A percentile compares a stretch with the other conserved stretches of the same genome.
phyloP scores from a whole-genome alignment of 768 basidiomycete species.

The Lactarius pseudohatsudake region DNA sequence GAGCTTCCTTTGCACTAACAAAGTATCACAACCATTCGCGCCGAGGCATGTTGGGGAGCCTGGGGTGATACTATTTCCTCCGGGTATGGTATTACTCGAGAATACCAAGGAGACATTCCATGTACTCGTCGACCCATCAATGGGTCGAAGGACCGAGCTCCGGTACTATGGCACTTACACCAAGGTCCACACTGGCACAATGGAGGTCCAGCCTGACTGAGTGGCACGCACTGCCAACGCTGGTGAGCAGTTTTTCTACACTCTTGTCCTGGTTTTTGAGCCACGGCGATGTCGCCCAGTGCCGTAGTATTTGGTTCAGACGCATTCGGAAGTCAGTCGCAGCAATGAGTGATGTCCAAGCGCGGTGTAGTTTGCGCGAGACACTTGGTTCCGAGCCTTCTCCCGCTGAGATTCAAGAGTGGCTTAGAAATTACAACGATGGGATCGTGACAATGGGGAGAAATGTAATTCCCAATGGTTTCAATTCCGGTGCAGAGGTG shows the following conservation, averaged over 20 bases:
- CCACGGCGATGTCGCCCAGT: not conserved
- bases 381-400: not conserved
- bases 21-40: not conserved
- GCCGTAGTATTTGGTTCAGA: accelerated
- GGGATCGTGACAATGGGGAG: accelerated
- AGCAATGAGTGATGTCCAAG: not conserved
- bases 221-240: not conserved
- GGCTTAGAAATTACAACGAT: not conserved
- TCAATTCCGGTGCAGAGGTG: slow-evolving; percentile 12
- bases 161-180: not conserved
- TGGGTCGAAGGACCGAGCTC: not conserved
- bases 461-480: not conserved
- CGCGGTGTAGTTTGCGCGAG: not conserved
- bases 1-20: not conserved
- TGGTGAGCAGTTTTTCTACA: not conserved
- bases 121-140: not conserved
- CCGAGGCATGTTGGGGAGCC: not conserved
- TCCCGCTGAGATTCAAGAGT: not conserved
- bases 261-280: not conserved
- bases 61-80: not conserved
- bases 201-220: not conserved
- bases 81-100: not conserved
- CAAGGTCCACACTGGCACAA: not conserved
- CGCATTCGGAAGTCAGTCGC: accelerated
- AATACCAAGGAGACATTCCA: not conserved